Percentiles rank a stretch among this genome's conserved stretches.
phyloP scores from a whole-genome alignment of 495 filamentous ascomycete genomes.

The Durotheca rogersii region DNA sequence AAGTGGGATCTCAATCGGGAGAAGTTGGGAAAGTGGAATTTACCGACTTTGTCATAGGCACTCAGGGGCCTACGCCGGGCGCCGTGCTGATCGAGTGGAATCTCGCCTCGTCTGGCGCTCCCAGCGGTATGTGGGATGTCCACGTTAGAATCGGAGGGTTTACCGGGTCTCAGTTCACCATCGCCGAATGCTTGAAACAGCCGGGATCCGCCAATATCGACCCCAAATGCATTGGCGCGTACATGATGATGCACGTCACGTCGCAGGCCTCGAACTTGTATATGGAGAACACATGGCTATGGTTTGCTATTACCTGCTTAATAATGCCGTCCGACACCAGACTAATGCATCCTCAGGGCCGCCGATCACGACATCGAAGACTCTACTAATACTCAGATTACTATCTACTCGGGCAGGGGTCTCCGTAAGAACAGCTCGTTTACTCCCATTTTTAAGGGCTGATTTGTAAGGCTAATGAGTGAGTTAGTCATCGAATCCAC shows the following conservation, averaged over 20 bases:
- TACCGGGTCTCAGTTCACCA: constrained; percentile 73
- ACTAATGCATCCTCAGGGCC: constrained; percentile 69
- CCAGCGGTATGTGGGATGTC: constrained; percentile 85
- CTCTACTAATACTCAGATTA: constrained; percentile 61
- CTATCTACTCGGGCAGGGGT: constrained; percentile 69
- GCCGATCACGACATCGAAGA: constrained; percentile 91
- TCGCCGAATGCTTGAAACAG: constrained; percentile 67
- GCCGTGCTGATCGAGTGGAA: constrained; percentile 78
- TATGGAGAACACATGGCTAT: constrained; percentile 90
- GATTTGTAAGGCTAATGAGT: background rate
- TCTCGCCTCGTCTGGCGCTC: constrained; percentile 57
- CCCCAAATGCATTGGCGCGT: constrained; percentile 65
- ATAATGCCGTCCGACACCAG: constrained; percentile 55
- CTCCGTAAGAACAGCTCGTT: constrained; percentile 41
- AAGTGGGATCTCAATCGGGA: constrained; percentile 72
- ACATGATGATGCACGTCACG: constrained; percentile 81
- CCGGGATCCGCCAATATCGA: constrained; percentile 56
- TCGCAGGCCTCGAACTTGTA: constrained; percentile 63
- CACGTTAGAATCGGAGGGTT: constrained; percentile 83
- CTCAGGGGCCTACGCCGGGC: constrained; percentile 65
- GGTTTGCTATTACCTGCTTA: constrained; percentile 61
- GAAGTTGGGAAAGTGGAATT: constrained; percentile 77
- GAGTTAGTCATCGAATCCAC: constrained; percentile 54
- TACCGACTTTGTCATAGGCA: constrained; percentile 72
- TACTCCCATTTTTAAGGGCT: background rate